Base-by-base conservation (phyloP, 2,329 filamentous ascomycete species). In the Phaeomoniella chlamydospora region DNA sequence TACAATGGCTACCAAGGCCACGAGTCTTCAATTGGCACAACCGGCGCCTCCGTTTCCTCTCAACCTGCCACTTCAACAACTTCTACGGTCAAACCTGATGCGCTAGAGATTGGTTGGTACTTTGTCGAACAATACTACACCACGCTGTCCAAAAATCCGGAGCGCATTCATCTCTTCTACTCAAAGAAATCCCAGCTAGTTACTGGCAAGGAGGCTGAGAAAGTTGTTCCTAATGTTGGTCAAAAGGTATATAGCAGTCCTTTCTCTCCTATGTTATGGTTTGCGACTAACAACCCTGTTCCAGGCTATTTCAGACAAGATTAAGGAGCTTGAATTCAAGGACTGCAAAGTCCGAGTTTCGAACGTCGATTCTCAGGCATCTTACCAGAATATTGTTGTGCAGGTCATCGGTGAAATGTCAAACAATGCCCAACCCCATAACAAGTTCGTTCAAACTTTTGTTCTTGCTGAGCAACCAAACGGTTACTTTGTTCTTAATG, bases 121-220 rank as follows among this genome's bases (percentile, higher is more conserved):
- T 98, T 98, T 50, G 90, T 98, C 40, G 87, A 96, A 72, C 86
- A 94, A 62, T 98, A 94, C 70, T 98, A 98, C 66, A 96, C 84
- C 49, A 98, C 86, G 43, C 67, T 98, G 54, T 94, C 87, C 75
- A 87, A 88, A 63, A 82, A 69, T 46, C 87, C 90, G 15, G 86
- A 94, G 56, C 92, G 90, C 64, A 81, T 98, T 51, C 88, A 77
- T 60, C 77, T 96, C 37, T 98, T 94, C 70, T 96, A 96, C 65
- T 81, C 84, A 65, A 94, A 94, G 64, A 80, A 78, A 46, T 96
- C 90, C 38, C 87, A 94, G 62, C 88, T 94, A 52, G 86, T 96
- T 42, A 90, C 81, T 48, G 90, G 90, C 37, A 74, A 77, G 34
- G 90, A 98, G 64, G 86, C 87, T 41, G 85, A 94, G 60, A 77